Evolutionary conservation across 257 asterid genomes (phyloP), one percentile per base, ranked within the genome.

Genomic region (Salvia rosmarinus): DNA sequence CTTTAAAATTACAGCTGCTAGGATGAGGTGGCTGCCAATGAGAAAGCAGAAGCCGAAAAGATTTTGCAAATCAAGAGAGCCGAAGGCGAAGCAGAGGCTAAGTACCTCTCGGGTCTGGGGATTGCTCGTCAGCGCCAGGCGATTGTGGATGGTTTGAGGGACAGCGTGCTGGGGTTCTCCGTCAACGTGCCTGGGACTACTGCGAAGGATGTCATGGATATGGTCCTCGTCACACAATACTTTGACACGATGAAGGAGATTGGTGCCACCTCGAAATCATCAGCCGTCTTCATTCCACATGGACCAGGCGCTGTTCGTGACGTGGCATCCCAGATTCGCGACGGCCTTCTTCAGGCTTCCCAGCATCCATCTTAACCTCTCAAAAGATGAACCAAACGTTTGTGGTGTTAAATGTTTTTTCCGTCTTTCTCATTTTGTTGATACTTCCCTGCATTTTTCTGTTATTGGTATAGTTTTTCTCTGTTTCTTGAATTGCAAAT

Each of bases 71-170:
- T 90, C 19, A 90, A 90, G 89, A 83, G 91, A 75, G 97, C 97
- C n/a, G 97, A 90, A 83, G 97, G 97, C 34, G 96, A 90, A 81
- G 96, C 96, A 0, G 96, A 90, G 77, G 79, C 96, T 2, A 90
- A 90, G 73, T 90, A 85, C 76, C 93, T 90, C 23, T 77, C 96
- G 1, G 96, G 96, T 49, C 35, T 86, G 75, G 96, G 96, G 68
- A 90, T 90, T 40, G 96, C 96, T 3, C 90, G 96, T 10, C 95
- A 90, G 75, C 95, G 97, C 67, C 97, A 90, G 78, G 97, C 95
- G n/a, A 90, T 90, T 23, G 97, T 90, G 34, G 97, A 90, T n/a
- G 97, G 95, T 16, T 56, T 90, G 50, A 87, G 97, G n/a, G 97
- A 90, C 68, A 90, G 97, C 44, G 95, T 90, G 14, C 76, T 88